phyloP scores from a whole-genome alignment of 2,329 filamentous ascomycete species.

The Sclerotinia minor region DNA sequence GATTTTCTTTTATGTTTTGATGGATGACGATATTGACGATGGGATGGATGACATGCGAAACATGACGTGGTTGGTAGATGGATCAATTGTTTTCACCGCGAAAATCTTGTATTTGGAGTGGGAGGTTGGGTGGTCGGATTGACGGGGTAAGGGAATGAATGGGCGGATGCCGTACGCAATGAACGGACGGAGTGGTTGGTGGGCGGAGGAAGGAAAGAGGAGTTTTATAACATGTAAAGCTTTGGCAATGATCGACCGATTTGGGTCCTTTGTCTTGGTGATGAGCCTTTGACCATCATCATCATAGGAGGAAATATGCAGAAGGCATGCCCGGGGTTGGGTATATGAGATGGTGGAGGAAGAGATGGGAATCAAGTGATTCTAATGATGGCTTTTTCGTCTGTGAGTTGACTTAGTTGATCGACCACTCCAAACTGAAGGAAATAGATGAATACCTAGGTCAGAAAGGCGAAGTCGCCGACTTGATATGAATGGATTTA shows the following conservation, averaged over 20 bases:
- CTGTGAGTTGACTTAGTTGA: background rate
- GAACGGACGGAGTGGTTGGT: slow-evolving; percentile 1
- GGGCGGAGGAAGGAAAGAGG: slow-evolving; percentile 11
- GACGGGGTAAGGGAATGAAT: slow-evolving; percentile 24
- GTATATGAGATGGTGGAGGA: background rate
- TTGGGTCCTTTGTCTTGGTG: slow-evolving; percentile 31
- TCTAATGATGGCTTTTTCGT: slow-evolving; percentile 11
- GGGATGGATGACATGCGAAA: slow-evolving; percentile 13
- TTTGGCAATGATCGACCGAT: slow-evolving; percentile 30
- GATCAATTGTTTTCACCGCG: slow-evolving; percentile 22
- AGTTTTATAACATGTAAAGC: slow-evolving; percentile 23
- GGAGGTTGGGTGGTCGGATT: slow-evolving; percentile 14
- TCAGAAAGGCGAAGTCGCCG: slow-evolving; percentile 22
- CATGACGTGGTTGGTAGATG: slow-evolving; percentile 1
- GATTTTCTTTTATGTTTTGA: slow-evolving; percentile 13
- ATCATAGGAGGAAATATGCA: slow-evolving; percentile 14
- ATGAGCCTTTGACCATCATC: slow-evolving; percentile 22
- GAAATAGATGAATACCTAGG: slow-evolving; percentile 22
- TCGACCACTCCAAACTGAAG: slow-evolving; percentile 3
- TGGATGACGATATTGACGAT: slow-evolving; percentile 19
- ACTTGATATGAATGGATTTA: slow-evolving; percentile 21
- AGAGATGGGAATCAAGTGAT: slow-evolving; percentile 25
- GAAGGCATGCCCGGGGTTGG: slow-evolving; percentile 19
- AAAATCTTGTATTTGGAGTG: slow-evolving; percentile 30
- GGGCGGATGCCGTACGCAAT: slow-evolving; percentile 23